These are phyloP conservation scores for Pyrenophora teres DNA, from an alignment of 2,329 filamentous ascomycete species.

Conservation along the genomic window DNA sequence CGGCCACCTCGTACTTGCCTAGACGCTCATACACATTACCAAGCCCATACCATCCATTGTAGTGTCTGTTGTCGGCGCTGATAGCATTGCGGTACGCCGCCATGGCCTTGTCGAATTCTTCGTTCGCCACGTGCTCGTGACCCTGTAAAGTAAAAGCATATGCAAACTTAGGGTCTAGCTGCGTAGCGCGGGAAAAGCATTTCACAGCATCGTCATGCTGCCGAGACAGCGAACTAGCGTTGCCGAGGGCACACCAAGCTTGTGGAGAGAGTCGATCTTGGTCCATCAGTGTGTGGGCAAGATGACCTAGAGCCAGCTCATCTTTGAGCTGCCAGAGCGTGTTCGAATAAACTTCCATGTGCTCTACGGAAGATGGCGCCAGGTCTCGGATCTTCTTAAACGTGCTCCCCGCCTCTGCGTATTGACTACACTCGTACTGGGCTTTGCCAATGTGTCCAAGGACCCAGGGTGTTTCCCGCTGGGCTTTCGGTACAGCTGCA, in stretches of 20 bases:
- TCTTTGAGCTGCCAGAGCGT: slow-evolving; percentile 98
- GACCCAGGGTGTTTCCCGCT: slow-evolving; percentile 92
- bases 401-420: slow-evolving; percentile 82
- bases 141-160: slow-evolving; percentile 96
- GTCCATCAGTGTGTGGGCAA: slow-evolving; percentile 89
- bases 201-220: slow-evolving; percentile 94
- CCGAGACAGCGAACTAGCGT: slow-evolving; percentile 88
- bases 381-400: slow-evolving; percentile 80
- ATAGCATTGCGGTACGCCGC: slow-evolving; percentile 86
- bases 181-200: slow-evolving; percentile 93
- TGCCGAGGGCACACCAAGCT: slow-evolving; percentile 94
- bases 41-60: slow-evolving; percentile 98
- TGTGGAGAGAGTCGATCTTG: slow-evolving; percentile 87
- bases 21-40: slow-evolving; percentile 83
- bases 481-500: slow-evolving; percentile 69
- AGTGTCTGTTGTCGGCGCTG: slow-evolving; percentile 83
- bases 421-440: slow-evolving; percentile 87
- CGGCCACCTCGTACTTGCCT: slow-evolving; percentile 87
- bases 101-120: slow-evolving; percentile 95
- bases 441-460: slow-evolving; percentile 88
- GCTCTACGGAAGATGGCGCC: slow-evolving; percentile 80
- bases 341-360: slow-evolving; percentile 98
- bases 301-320: slow-evolving; percentile 86
- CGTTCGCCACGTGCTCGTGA: slow-evolving; percentile 92
- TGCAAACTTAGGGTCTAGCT: slow-evolving; percentile 86